These are phyloP conservation scores for Candida khao-thaluensis DNA, from an alignment of 805 yeast species.

Conservation along the genomic window DNA sequence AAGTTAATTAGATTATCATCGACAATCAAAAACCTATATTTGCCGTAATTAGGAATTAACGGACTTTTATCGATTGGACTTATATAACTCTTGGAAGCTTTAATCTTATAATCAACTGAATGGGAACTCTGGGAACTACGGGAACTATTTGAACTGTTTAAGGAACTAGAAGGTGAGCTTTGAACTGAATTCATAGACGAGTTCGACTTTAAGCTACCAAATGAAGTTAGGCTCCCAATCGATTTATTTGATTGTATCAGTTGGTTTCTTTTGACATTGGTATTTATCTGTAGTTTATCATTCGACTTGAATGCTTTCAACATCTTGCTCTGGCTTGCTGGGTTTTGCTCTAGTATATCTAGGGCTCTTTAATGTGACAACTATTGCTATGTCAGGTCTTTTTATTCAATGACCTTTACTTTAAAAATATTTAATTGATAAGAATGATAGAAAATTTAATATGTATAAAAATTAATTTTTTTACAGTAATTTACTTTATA, in stretches of 20 bases:
- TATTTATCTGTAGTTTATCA: conserved; percentile 10
- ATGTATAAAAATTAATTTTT: too few relatives aligned
- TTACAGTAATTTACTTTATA: background rate
- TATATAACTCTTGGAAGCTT: conserved; percentile 9
- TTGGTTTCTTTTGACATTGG: conserved; percentile 8
- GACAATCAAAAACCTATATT: conserved; percentile 28
- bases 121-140: background rate
- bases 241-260: conserved; percentile 12
- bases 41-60: conserved; percentile 18
- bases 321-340: too few relatives aligned
- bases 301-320: conserved; percentile 17
- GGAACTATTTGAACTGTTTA: conserved; percentile 10
- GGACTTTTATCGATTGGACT: conserved; percentile 17
- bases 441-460: too few relatives aligned
- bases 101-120: conserved; percentile 13
- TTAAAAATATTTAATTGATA: too few relatives aligned
- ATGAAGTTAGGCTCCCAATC: conserved; percentile 7
- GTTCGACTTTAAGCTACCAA: conserved; percentile 2
- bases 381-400: too few relatives aligned
- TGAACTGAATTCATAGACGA: conserved; percentile 2
- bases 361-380: too few relatives aligned
- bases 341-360: too few relatives aligned
- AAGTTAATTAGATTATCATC: conserved; percentile 45
- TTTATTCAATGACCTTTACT: too few relatives aligned
- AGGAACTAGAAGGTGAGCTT: conserved; percentile 3